Base-by-base conservation (phyloP, 805 yeast species). In the Wickerhamiella dianesei region DNA sequence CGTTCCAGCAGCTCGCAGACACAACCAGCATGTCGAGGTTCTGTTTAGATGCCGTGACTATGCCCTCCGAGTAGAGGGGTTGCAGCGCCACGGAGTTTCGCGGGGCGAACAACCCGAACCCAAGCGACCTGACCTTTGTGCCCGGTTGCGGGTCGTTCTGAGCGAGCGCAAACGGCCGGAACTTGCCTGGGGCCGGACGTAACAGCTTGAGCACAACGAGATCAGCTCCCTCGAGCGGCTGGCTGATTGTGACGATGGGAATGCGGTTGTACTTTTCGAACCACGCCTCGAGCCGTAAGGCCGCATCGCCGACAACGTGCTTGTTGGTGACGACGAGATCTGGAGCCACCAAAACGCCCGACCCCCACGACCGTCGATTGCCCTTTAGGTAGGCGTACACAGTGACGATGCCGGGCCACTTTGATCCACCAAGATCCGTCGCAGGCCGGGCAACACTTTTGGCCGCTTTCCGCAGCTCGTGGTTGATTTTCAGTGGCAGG, bases 1-100 rank as follows among this genome's bases (percentile, higher is more conserved):
- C 68, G 32, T 64, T 64, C 68, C 68, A 64, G 54, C 68, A 64
- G 20, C 60, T 59, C 2, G 68, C 62, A 1, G 64, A 53, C 12
- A 60, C 46, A 3, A 64, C 54, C 6, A 61, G 45, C 64, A 64
- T 56, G 13, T 52, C 54, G 1, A 29, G 43, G n/a, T 46, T 45
- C 3, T 40, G 4, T 21, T 37, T 39, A 47, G 43, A 41, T 13
- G 47, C 47, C 2, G 40, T 17, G 12, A 53, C 43, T 2, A 57
- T 46, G 1, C 68, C 68, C 5, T 46, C 32, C 0, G 66, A 62
- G n/a, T 45, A 43, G 19, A 63, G 47, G 0, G 67, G 67, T 43
- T 49, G 49, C 20, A 59, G 44, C 1, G 52, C 45, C 4, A 47
- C 51, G 9, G 54, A 48, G 5, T 44, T 36, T 16, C 50, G 43